Conservation (phyloP, 371 early-diverging fungal species). For the Umbelopsis sp. region DNA sequence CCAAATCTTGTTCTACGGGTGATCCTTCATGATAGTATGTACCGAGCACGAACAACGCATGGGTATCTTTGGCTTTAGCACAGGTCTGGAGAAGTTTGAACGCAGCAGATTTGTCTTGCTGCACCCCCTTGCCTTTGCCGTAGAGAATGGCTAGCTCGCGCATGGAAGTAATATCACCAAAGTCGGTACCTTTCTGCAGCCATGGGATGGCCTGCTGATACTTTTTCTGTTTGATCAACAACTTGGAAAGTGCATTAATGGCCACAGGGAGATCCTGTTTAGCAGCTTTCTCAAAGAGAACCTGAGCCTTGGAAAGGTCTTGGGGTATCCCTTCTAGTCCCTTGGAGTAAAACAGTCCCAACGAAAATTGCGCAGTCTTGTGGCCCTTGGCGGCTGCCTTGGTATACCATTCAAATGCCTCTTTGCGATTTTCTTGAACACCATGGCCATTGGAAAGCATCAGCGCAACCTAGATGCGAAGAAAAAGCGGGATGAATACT, state of each 20-base stretch:
- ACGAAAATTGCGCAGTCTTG: conserved; percentile 41
- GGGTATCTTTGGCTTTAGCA: conserved; percentile 75
- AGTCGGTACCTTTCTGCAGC: conserved; percentile 30
- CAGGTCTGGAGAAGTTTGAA: conserved; percentile 79
- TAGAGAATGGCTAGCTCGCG: conserved; percentile 32
- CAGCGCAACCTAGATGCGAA: conserved; percentile 36
- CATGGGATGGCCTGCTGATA: conserved; percentile 41
- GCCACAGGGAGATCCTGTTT: conserved; percentile 42
- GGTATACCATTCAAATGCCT: conserved; percentile 58
- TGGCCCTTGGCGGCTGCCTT: conserved; percentile 55
- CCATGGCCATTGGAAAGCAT: conserved; percentile 60
- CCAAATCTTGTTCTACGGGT: conserved; percentile 53
- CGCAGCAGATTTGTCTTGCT: conserved; percentile 71
- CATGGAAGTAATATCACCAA: conserved; percentile 26
- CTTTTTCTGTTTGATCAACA: conserved; percentile 23
- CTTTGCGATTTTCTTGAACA: conserved; percentile 41
- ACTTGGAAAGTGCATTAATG: conserved; percentile 35
- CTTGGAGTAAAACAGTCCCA: conserved; percentile 53
- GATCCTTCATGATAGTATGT: conserved; percentile 58
- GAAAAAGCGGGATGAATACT: not conserved
- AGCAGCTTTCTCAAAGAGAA: conserved; percentile 51
- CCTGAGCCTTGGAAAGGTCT: conserved; percentile 40
- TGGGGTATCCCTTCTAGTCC: conserved; percentile 40
- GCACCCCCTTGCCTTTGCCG: conserved; percentile 50
- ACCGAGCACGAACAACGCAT: conserved; percentile 75